Evolutionary conservation across 768 basidiomycete genomes (phyloP), one percentile per base, ranked within the genome.

Genomic region (Coprinopsis strossmayeri): DNA sequence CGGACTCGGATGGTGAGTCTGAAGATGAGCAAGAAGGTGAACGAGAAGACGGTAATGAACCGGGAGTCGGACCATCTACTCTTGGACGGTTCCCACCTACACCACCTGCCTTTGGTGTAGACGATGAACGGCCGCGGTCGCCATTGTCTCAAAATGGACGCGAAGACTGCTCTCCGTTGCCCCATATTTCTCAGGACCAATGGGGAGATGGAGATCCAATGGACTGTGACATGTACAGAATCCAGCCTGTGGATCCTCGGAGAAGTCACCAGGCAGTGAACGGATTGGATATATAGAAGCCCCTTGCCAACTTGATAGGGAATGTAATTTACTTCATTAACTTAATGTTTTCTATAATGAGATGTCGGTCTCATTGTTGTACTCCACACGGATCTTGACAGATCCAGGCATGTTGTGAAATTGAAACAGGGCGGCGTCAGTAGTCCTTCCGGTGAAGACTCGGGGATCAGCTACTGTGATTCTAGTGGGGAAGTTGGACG

Each of bases 1-100:
- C 57, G 18, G 64, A 52, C 7, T 55, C 53, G 32, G 64, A 62
- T 9, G 23, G 24, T 25, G 40, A 23, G 40, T 5, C 9, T 11
- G 35, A 18, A 11, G 35, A 38, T 38, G 35, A 9, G 35, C 10
- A 18, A 38, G 10, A 18, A 5, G 17, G 15, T 38, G 35, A 17
- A 18, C 35, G 35, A 38, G 35, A 38, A 18, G 17, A 18, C 17
- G 35, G 35, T 10, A 38, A 38, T 38, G 35, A 38, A 38, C 35
- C 35, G 35, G 35, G 18, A 38, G 35, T 17, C 35, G 35, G 35
- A 17, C 35, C 35, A 38, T 38, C 35, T 17, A 10, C 35, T 32
- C 30, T 7, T 32, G 9, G 9, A 7, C 30, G 9, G 5, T 38
- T 17, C 5, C 35, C 5, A 10, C 18, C 35, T 38, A 5, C 10